Evolutionary conservation across 306 rosid genomes (phyloP).

Genomic region (Begonia fuchsioides): DNA sequence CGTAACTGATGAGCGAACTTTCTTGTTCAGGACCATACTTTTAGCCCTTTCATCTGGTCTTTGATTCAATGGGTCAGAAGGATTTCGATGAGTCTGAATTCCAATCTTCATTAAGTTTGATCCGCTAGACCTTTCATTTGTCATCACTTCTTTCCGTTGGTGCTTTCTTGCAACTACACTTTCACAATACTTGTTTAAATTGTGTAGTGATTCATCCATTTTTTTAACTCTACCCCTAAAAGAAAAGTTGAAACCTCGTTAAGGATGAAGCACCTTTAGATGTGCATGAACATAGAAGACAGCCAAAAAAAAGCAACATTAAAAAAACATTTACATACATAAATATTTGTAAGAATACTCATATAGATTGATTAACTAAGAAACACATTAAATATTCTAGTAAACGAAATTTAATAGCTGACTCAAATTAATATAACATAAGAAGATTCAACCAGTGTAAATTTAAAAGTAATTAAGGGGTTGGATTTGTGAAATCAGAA

Average conservation of each 20-base stretch:
- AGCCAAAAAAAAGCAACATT: too few relatives aligned
- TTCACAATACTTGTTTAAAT: constrained; percentile 52
- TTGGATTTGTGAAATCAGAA: constrained; percentile 3
- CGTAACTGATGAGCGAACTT: constrained; percentile 48
- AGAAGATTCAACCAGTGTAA: too few relatives aligned
- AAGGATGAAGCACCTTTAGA: constrained; percentile 14
- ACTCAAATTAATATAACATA: too few relatives aligned
- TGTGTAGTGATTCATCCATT: constrained; percentile 53
- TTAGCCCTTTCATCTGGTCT: constrained; percentile 45
- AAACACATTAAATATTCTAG: too few relatives aligned
- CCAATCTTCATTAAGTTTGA: constrained; percentile 41
- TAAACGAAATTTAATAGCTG: too few relatives aligned
- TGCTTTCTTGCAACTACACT: constrained; percentile 52
- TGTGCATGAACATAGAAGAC: background rate
- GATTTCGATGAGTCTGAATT: constrained; percentile 30
- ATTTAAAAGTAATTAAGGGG: too few relatives aligned
- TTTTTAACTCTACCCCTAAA: constrained; percentile 41
- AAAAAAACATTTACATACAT: too few relatives aligned
- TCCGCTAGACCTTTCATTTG: constrained; percentile 48
- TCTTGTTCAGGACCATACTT: constrained; percentile 43
- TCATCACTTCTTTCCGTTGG: constrained; percentile 38
- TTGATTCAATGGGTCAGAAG: constrained; percentile 41
- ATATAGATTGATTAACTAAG: too few relatives aligned
- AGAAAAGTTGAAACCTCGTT: constrained; percentile 9
- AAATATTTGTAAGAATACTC: too few relatives aligned